phyloP scores from a whole-genome alignment of 2,329 filamentous ascomycete genomes.

The Fusarium xylarioides region DNA sequence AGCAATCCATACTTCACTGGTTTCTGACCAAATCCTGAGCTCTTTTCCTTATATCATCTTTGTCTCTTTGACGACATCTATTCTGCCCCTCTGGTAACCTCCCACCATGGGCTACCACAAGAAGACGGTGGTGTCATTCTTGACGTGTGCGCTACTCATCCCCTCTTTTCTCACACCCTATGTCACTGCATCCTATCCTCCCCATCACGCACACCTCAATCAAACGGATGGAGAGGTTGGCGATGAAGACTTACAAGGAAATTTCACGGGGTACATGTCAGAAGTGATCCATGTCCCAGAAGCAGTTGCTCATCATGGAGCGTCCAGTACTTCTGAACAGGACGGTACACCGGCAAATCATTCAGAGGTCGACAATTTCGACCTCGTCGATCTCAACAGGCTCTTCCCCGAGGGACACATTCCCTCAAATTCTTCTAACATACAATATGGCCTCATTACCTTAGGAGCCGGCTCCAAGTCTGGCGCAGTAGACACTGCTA shows the following conservation, averaged over 20 bases:
- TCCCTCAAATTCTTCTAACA: rapidly evolving
- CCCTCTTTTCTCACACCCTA: neutral
- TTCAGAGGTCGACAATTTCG: too few relatives aligned
- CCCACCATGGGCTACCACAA: neutral
- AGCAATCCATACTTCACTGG: neutral
- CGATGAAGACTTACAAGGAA: neutral
- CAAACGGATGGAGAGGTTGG: neutral
- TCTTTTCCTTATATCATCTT: neutral
- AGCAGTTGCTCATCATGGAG: neutral
- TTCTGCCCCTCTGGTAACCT: neutral
- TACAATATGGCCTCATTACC: neutral
- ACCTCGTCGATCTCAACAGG: neutral
- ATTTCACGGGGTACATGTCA: neutral
- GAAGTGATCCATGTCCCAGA: neutral
- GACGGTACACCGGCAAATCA: too few relatives aligned
- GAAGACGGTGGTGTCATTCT: neutral
- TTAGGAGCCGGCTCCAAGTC: neutral
- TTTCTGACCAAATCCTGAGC: neutral
- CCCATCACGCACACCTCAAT: neutral
- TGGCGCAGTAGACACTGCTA: rapidly evolving
- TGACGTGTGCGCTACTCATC: neutral
- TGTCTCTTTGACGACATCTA: neutral
- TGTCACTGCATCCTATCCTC: neutral
- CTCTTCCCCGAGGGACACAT: neutral
- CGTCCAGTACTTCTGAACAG: neutral